These are phyloP conservation scores for Phytophthora pinifolia DNA, from an alignment of 352 stramenopile species.

Conservation along the genomic window DNA sequence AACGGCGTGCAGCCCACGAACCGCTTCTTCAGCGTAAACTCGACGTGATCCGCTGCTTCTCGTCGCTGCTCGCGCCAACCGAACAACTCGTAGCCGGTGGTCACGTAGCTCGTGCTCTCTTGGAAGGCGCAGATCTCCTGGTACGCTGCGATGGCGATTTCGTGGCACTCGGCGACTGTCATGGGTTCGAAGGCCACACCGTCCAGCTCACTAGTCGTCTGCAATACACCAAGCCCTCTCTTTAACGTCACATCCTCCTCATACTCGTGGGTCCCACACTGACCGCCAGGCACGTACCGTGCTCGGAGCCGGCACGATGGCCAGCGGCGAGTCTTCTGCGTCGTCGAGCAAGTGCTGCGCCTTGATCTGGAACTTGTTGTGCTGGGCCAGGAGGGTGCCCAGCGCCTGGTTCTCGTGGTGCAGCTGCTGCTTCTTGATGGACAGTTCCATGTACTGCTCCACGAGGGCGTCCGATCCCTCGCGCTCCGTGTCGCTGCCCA, in stretches of 20 bases:
- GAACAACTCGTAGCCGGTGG: slow-evolving; percentile 46
- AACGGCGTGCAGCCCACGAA: slow-evolving; percentile 36
- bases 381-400: slow-evolving; percentile 38
- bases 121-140: slow-evolving; percentile 46
- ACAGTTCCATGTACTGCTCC: slow-evolving; percentile 54
- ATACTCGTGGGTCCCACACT: slow-evolving; percentile 4
- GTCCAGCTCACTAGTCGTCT: neutral
- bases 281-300: slow-evolving; percentile 22
- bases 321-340: slow-evolving; percentile 29
- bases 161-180: slow-evolving; percentile 42
- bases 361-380: slow-evolving; percentile 44
- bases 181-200: slow-evolving; percentile 26
- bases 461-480: slow-evolving; percentile 25
- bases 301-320: slow-evolving; percentile 4
- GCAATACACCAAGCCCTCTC: slow-evolving; percentile 3
- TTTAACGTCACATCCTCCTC: slow-evolving; percentile 9
- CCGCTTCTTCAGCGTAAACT: slow-evolving; percentile 59
- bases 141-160: slow-evolving; percentile 38
- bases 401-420: slow-evolving; percentile 51
- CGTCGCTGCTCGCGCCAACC: slow-evolving; percentile 54
- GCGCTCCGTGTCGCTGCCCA: slow-evolving; percentile 10
- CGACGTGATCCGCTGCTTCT: slow-evolving; percentile 38
- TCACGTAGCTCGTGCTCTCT: slow-evolving; percentile 43
- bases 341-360: slow-evolving; percentile 36
- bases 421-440: slow-evolving; percentile 50